A percentile compares a stretch with the other conserved stretches of the same genome.
Evolutionary conservation across 2,329 filamentous ascomycete genomes (phyloP).

Genomic region (Clarireedia monteithiana): DNA sequence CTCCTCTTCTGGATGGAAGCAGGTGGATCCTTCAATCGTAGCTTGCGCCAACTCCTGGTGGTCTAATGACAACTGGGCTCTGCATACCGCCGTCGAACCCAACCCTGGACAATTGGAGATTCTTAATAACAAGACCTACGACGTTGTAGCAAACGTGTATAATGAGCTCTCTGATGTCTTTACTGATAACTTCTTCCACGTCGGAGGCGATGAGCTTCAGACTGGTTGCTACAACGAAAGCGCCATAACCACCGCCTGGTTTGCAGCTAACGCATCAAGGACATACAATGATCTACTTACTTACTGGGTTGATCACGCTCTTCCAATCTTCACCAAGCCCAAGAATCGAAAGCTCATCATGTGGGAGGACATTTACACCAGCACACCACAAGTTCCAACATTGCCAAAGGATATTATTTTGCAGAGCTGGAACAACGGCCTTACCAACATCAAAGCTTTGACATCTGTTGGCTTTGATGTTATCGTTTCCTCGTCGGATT

Average conservation of each 20-base stretch:
- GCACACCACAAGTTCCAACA: slow-evolving; percentile 43
- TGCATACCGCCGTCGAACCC: slow-evolving; percentile 58
- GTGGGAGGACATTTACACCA: slow-evolving; percentile 76
- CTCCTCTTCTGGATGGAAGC: slow-evolving; percentile 52
- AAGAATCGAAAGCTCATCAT: slow-evolving; percentile 51
- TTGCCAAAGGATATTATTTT: slow-evolving; percentile 65
- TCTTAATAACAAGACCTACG: slow-evolving; percentile 63
- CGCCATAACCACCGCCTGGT: slow-evolving; percentile 41
- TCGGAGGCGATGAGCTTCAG: slow-evolving; percentile 71
- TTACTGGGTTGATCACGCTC: slow-evolving; percentile 57
- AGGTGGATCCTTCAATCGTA: slow-evolving; percentile 58
- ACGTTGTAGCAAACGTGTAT: slow-evolving; percentile 48
- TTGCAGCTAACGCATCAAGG: slow-evolving; percentile 65
- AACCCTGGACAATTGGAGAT: slow-evolving; percentile 53
- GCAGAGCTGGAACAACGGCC: slow-evolving; percentile 66
- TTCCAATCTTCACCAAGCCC: slow-evolving; percentile 55
- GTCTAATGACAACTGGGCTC: slow-evolving; percentile 49
- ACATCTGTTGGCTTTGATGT: slow-evolving; percentile 58
- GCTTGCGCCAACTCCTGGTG: slow-evolving; percentile 51
- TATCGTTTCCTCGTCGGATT: slow-evolving; percentile 67
- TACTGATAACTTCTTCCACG: slow-evolving; percentile 71
- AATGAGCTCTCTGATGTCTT: slow-evolving; percentile 65
- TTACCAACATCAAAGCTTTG: slow-evolving; percentile 50
- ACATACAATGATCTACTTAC: slow-evolving; percentile 64
- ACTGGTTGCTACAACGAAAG: slow-evolving; percentile 51